phyloP scores from a whole-genome alignment of 768 basidiomycete species.

The Pholiota microspora region DNA sequence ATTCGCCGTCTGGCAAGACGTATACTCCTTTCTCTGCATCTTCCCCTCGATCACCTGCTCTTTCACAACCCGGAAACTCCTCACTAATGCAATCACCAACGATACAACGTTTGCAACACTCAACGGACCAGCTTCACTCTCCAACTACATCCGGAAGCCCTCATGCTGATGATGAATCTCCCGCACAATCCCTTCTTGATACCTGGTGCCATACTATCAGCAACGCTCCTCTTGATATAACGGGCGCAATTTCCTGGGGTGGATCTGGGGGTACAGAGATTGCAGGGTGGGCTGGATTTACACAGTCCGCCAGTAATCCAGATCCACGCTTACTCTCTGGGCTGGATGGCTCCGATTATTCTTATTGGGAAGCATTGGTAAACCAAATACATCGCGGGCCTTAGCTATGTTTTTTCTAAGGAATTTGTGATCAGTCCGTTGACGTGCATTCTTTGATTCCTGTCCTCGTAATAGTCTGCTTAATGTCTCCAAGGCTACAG shows the following conservation, averaged over 20 bases:
- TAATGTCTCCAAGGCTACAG: not conserved
- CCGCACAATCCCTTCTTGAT: constrained; percentile 77
- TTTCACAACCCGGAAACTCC: constrained; percentile 22
- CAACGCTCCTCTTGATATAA: constrained; percentile 56
- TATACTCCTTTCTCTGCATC: constrained; percentile 30
- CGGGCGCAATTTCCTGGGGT: constrained; percentile 58
- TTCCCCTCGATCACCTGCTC: constrained; percentile 28
- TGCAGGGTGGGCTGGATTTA: constrained; percentile 54
- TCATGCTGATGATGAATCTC: constrained; percentile 67
- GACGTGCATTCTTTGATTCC: not conserved
- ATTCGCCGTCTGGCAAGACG: constrained; percentile 29
- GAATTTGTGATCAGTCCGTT: not conserved
- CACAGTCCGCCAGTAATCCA: constrained; percentile 35
- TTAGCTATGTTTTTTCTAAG: constrained; percentile 13
- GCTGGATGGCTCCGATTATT: constrained; percentile 68
- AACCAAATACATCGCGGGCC: constrained; percentile 50
- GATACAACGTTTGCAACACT: constrained; percentile 61
- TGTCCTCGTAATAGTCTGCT: not conserved
- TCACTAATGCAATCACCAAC: constrained; percentile 47
- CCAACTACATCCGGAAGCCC: constrained; percentile 72
- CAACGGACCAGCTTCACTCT: constrained; percentile 49
- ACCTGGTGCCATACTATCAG: constrained; percentile 85
- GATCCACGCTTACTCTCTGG: constrained; percentile 47
- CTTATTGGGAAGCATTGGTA: constrained; percentile 81
- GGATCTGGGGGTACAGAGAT: constrained; percentile 56